Evolutionary conservation across 768 basidiomycete species (phyloP), one percentile per base, ranked within the genome.

Genomic region (Lactifluus volemus): DNA sequence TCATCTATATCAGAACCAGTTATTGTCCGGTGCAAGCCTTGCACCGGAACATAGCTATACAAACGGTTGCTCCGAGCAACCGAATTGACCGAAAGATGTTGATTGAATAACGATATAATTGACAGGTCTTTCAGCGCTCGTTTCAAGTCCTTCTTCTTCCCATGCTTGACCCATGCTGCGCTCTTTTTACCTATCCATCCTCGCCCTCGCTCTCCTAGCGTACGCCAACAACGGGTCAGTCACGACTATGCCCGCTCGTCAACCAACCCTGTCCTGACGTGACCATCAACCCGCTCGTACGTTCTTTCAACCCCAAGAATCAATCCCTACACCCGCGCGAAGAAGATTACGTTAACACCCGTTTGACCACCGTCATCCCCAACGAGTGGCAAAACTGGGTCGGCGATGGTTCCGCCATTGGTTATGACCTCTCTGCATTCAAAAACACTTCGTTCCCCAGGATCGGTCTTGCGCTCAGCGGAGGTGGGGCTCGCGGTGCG

Each of bases 401-500:
- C 48, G 81, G 80, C 1, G 73, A 86, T 64, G 79, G 76, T 8
- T 78, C 79, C 2, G 61, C 68, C 47, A 72, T 84, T 11, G 80
- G 84, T 2, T 86, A 86, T 69, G 72, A 77, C 59, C 59, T 83
- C n/a, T 66, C 74, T 14, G 59, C 65, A 0, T 79, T 83, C n/a
- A 19, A 4, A 25, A 49, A 29, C 68, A 66, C 70, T 44, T 25
- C 25, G 1, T 76, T 80, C 58, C 81, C 84, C 9, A 78, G 74
- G 55, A 72, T 88, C 29, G 86, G 80, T 2, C 74, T 88, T 53
- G 87, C 87, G 1, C 73, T 88, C 10, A 84, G 84, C 25, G 89
- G 89, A 2, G 85, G 85, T 14, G 88, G 88, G 0, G 78, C 84
- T 44, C 77, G 89, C 42, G 81, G 87, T 0, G 85, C 86, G 0